Percentiles rank a stretch among this genome's conserved stretches.
phyloP scores from a whole-genome alignment of 73 alveolate species.

The Paramecium bursaria region DNA sequence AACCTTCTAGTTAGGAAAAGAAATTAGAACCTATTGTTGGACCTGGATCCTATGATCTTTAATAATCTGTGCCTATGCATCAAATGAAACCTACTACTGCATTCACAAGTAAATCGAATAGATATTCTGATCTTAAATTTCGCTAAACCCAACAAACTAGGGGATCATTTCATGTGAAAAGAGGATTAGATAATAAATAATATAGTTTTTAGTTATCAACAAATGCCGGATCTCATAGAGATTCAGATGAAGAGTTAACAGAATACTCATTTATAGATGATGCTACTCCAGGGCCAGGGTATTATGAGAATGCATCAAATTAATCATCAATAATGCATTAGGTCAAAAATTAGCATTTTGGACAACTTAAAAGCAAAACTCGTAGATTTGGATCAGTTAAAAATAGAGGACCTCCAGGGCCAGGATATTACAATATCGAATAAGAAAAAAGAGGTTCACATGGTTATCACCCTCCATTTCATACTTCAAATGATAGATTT shows the following conservation, averaged over 20 bases:
- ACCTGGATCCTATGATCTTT: conserved; percentile 1
- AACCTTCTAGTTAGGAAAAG: not conserved
- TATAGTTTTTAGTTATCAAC: conserved; percentile 43
- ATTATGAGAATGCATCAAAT: conserved; percentile 62
- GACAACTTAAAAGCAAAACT: not conserved
- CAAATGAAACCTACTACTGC: conserved; percentile 55
- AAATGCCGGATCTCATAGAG: conserved; percentile 1
- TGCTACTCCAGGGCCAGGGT: conserved; percentile 72
- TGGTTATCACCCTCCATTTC: conserved; percentile 36
- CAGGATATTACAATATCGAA: conserved; percentile 25
- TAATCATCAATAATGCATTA: conserved; percentile 1
- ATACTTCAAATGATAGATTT: not conserved
- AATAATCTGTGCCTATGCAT: conserved; percentile 1
- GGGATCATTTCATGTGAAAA: conserved; percentile 6
- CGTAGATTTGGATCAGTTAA: not conserved
- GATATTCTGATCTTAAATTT: conserved; percentile 42
- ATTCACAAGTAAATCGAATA: conserved; percentile 1
- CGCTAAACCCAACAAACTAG: not conserved
- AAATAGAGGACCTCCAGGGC: conserved; percentile 11
- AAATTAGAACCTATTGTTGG: not conserved
- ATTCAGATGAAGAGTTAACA: conserved; percentile 27
- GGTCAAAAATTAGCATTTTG: not conserved
- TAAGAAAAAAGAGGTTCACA: not conserved
- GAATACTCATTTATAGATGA: conserved; percentile 50
- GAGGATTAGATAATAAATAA: conserved; percentile 16